Evolutionary conservation across 108 stramenopile species (phyloP).

Genomic region (Bacterosira constricta): DNA sequence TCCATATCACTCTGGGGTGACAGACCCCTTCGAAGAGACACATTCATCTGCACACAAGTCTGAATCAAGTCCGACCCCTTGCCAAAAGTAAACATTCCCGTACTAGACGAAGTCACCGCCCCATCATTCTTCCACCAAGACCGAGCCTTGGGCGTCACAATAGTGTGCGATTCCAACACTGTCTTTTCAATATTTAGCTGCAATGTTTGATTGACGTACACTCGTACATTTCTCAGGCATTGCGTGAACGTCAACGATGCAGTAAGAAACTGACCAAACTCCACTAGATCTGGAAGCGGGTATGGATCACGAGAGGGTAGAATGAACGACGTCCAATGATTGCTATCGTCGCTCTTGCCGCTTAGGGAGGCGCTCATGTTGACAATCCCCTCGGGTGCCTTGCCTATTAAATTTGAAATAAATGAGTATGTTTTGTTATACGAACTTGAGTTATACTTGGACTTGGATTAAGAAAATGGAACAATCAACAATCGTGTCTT

Average conservation of each 20-base stretch:
- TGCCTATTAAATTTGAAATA: no score
- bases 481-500: no score
- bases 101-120: constrained; percentile 54
- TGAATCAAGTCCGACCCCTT: constrained; percentile 33
- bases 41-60: constrained; percentile 40
- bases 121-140: constrained; percentile 68
- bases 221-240: constrained; percentile 53
- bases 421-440: no score
- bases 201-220: constrained; percentile 60
- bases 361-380: constrained; percentile 25
- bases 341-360: constrained; percentile 11
- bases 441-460: no score
- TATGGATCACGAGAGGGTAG: constrained; percentile 79
- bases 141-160: constrained; percentile 38
- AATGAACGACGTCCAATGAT: constrained; percentile 76
- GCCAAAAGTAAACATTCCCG: constrained; percentile 64
- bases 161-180: constrained; percentile 55
- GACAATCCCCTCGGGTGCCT: constrained; percentile 15
- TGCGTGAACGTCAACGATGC: constrained; percentile 76
- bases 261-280: constrained; percentile 78
- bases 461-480: no score
- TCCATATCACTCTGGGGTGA: constrained; percentile 42
- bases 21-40: constrained; percentile 22
- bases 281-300: constrained; percentile 60
- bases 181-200: constrained; percentile 65